phyloP scores from a whole-genome alignment of 306 rosid genomes.

The Acmispon strigosus region DNA sequence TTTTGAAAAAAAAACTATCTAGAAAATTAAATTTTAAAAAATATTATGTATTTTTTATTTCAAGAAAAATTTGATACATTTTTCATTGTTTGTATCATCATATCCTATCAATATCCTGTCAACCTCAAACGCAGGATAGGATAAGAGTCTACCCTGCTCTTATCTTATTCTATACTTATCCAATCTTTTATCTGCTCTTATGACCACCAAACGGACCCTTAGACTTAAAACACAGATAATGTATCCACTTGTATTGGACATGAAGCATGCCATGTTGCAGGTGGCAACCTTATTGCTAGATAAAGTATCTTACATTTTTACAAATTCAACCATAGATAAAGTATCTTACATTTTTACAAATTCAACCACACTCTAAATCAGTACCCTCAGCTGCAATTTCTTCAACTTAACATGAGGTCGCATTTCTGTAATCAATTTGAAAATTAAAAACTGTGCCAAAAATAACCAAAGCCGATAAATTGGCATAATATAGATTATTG shows the following conservation, averaged over 20 bases:
- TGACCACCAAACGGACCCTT: too few species aligned
- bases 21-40: too few species aligned
- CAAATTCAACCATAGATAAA: neutral
- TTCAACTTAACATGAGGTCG: neutral
- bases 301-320: neutral
- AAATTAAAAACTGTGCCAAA: neutral
- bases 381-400: neutral
- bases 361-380: neutral
- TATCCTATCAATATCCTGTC: too few species aligned
- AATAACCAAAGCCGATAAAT: neutral
- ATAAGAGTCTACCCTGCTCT: too few species aligned
- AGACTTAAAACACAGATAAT: too few species aligned
- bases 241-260: neutral
- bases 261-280: neutral
- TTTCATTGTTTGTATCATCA: too few species aligned
- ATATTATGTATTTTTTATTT: too few species aligned
- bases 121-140: too few species aligned
- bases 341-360: neutral
- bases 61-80: too few species aligned
- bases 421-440: conserved; percentile 15
- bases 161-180: too few species aligned
- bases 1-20: too few species aligned
- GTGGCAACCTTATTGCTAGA: conserved; percentile 2
- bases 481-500: neutral
- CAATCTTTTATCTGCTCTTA: too few species aligned